phyloP scores from a whole-genome alignment of 1,284 basidiomycete genomes.

The Trichosporon inkin region DNA sequence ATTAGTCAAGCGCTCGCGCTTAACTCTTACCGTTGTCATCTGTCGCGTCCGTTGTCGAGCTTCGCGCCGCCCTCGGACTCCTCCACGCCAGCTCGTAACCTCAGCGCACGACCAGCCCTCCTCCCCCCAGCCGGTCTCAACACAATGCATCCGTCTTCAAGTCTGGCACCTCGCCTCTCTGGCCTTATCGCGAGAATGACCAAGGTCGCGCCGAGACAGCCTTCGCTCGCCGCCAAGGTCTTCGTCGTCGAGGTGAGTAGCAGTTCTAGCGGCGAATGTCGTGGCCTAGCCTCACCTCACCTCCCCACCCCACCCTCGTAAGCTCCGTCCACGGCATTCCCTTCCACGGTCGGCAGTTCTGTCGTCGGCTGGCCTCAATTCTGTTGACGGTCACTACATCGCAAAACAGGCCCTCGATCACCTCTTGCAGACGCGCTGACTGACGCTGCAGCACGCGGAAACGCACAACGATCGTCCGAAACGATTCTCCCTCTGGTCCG shows the following conservation, averaged over 20 bases:
- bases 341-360: too few relatives aligned
- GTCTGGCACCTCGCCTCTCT: constrained; percentile 22
- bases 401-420: not conserved
- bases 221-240: constrained; percentile 3
- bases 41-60: too few relatives aligned
- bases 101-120: too few relatives aligned
- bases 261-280: not conserved
- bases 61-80: too few relatives aligned
- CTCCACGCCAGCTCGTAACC: too few relatives aligned
- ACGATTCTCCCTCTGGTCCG: constrained; percentile 2
- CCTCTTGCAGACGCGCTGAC: not conserved
- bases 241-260: constrained; percentile 14
- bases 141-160: constrained; percentile 23
- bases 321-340: too few relatives aligned
- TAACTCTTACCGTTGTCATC: too few relatives aligned
- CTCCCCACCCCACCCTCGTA: too few relatives aligned
- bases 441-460: not conserved
- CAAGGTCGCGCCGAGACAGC: not conserved
- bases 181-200: constrained; percentile 9
- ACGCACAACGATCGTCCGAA: constrained; percentile 5
- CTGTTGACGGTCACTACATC: too few relatives aligned
- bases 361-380: too few relatives aligned
- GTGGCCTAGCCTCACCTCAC: not conserved
- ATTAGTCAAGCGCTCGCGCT: too few relatives aligned
- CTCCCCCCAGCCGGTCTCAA: too few relatives aligned